These are phyloP conservation scores for Microbotryum violaceum DNA, from an alignment of 1,284 basidiomycete species.

Conservation along the genomic window DNA sequence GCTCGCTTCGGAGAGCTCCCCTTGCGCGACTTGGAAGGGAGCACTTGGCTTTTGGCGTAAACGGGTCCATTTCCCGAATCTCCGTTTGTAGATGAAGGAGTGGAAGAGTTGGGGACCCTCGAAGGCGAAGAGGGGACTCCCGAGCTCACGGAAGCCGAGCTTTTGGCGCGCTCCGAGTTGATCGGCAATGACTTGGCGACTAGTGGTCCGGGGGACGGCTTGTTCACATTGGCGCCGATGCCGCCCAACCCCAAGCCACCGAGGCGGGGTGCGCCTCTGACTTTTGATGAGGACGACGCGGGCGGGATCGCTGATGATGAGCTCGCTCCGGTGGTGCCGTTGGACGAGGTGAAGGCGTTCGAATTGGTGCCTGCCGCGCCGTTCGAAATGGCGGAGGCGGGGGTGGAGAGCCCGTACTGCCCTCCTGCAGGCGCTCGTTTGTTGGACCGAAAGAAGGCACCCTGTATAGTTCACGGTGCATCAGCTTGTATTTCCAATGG, in stretches of 20 bases:
- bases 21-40: no score
- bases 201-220: no score
- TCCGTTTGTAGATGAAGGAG: no score
- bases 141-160: background rate
- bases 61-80: no score
- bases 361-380: no score
- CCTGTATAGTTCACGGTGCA: background rate
- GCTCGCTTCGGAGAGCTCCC: background rate
- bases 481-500: background rate
- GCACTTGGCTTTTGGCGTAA: no score
- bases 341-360: constrained; percentile 7
- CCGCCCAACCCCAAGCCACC: constrained; percentile 21
- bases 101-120: no score
- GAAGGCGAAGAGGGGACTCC: background rate
- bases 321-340: constrained; percentile 4
- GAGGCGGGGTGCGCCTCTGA: constrained; percentile 16
- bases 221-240: background rate
- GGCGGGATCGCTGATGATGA: background rate
- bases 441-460: constrained; percentile 11
- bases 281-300: background rate
- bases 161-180: background rate
- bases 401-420: background rate
- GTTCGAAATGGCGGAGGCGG: constrained; percentile 3
- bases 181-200: no score
- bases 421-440: background rate